Conservation (phyloP, 495 filamentous ascomycete species). For the Penicillium malachiteum region DNA sequence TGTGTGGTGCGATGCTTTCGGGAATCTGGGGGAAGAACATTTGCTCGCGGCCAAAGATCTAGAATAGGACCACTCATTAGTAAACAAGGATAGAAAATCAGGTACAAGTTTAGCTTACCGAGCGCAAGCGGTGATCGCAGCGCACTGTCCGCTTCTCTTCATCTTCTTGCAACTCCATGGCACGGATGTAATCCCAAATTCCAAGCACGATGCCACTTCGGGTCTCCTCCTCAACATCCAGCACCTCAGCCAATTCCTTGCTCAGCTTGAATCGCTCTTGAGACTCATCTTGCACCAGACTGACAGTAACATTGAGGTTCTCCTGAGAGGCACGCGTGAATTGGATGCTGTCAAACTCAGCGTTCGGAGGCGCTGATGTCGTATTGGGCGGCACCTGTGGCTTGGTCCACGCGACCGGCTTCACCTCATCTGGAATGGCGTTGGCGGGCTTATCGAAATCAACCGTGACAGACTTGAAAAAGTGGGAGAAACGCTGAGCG, state of each 20-base stretch:
- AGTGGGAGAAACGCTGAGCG: slow-evolving; percentile 77
- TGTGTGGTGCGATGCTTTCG: slow-evolving; percentile 68
- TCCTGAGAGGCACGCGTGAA: slow-evolving; percentile 92
- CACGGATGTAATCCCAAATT: slow-evolving; percentile 91
- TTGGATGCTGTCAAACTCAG: slow-evolving; percentile 87
- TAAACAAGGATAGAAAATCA: neutral
- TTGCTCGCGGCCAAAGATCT: slow-evolving; percentile 77
- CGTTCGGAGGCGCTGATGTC: slow-evolving; percentile 43
- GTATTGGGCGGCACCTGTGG: slow-evolving; percentile 55
- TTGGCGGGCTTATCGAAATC: slow-evolving; percentile 71
- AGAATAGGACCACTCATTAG: neutral
- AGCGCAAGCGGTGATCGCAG: slow-evolving; percentile 78
- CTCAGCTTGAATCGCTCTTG: slow-evolving; percentile 81
- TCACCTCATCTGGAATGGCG: slow-evolving; percentile 51
- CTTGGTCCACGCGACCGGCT: slow-evolving; percentile 73
- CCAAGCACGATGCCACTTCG: slow-evolving; percentile 82
- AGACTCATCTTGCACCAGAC: slow-evolving; percentile 78
- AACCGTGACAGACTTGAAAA: slow-evolving; percentile 87
- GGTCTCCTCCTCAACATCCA: slow-evolving; percentile 85
- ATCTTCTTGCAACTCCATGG: slow-evolving; percentile 83
- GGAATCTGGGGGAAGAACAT: slow-evolving; percentile 89
- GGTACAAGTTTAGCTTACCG: slow-evolving; percentile 50
- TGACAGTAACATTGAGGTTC: slow-evolving; percentile 88
- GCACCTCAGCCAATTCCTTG: slow-evolving; percentile 74
- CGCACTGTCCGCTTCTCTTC: slow-evolving; percentile 89